phyloP scores from a whole-genome alignment of 1,139 yeast species.

The Hyphopichia burtonii region DNA sequence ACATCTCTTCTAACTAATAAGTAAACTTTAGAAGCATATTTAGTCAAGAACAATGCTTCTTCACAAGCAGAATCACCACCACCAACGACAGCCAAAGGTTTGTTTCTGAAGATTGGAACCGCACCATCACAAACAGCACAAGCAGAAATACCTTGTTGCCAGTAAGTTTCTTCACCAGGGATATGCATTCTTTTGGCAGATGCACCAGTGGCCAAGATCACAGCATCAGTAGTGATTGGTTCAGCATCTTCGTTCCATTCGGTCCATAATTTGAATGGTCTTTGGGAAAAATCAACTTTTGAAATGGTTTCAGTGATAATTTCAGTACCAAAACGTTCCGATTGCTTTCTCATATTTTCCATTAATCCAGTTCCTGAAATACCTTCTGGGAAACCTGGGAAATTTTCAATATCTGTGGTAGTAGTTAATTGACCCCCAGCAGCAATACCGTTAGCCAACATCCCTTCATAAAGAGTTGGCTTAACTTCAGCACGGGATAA shows the following conservation, averaged over 20 bases:
- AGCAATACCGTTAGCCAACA: constrained; percentile 96
- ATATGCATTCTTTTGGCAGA: constrained; percentile 90
- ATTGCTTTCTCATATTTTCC: constrained; percentile 92
- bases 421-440: constrained; percentile 99
- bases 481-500: constrained; percentile 93
- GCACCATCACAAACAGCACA: constrained; percentile 99
- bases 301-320: constrained; percentile 92
- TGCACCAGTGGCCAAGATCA: constrained; percentile 95
- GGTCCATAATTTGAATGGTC: constrained; percentile 96
- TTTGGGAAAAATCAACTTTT: constrained; percentile 79
- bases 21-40: constrained; percentile 93
- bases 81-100: constrained; percentile 95
- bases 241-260: constrained; percentile 88
- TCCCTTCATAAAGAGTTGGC: constrained; percentile 92
- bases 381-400: constrained; percentile 98
- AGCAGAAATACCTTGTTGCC: constrained; percentile 99
- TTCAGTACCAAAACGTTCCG: constrained; percentile 84
- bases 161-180: constrained; percentile 96
- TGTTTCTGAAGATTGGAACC: constrained; percentile 95
- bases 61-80: constrained; percentile 99
- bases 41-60: constrained; percentile 94
- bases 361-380: constrained; percentile 82
- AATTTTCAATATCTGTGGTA: constrained; percentile 95
- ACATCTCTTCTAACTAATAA: constrained; percentile 91
- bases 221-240: constrained; percentile 89